Base-by-base conservation (phyloP, 108 stramenopile genomes). In the Parietichytrium sp. region DNA sequence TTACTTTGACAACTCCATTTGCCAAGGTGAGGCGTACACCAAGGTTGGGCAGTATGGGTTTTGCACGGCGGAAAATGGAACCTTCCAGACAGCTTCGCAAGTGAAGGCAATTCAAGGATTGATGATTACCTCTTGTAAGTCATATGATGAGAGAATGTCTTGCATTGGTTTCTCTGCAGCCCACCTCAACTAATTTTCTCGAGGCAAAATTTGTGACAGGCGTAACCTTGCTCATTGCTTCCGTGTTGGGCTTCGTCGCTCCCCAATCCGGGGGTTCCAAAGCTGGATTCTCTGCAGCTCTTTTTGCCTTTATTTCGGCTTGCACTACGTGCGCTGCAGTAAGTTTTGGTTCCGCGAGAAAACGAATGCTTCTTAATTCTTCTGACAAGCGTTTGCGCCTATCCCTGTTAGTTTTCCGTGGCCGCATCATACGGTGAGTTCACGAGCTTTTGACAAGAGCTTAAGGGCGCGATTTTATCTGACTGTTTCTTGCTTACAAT, bases 291-390 rank as follows among this genome's bases (percentile, higher is more conserved):
- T 33, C 61, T 6, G 61, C 61, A 6, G 61, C 61, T 45, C 3
- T 20, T 45, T 72, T 33, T 42, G 36, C 61, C 23, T 25, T 72
- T 27, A 27, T 72, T 8, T 33, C 61, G 1, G 23, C 45, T 33
- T 36, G 38, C 42, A 72, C 61, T n/a, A 72, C 38, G 23, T 72
- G 61, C 4, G 33, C 61, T 6, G 61, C 61, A n/a, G n/a, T n/a
- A n/a, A n/a, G n/a, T n/a, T n/a, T n/a, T n/a, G n/a, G n/a, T n/a
- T n/a, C n/a, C n/a, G n/a, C n/a, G n/a, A n/a, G n/a, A n/a, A n/a
- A n/a, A n/a, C n/a, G n/a, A n/a, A n/a, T n/a, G n/a, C n/a, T n/a
- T n/a, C n/a, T n/a, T n/a, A n/a, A n/a, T n/a, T n/a, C n/a, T n/a
- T n/a, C n/a, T n/a, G n/a, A n/a, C n/a, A n/a, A n/a, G n/a, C n/a